phyloP scores from a whole-genome alignment of 208 protist genomes.

The Acanthamoeba castellanii region DNA sequence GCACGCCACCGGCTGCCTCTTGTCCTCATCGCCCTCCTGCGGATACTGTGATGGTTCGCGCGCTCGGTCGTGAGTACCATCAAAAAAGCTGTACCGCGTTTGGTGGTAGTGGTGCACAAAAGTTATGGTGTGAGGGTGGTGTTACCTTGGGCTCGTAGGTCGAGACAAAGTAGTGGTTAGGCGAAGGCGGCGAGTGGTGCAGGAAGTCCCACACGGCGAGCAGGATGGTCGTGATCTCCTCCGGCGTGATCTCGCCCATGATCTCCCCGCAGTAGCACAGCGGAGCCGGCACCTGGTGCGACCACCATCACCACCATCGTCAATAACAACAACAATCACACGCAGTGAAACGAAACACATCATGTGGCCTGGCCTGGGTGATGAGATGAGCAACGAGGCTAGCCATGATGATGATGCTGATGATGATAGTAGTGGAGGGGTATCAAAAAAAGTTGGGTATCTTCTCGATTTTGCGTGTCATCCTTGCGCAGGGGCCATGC shows the following conservation, averaged over 20 bases:
- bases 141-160: not conserved
- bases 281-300: not conserved
- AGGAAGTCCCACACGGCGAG: conserved; percentile 10
- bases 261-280: not conserved
- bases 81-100: not conserved
- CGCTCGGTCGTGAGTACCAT: not conserved
- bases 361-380: too few species aligned
- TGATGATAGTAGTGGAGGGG: not conserved
- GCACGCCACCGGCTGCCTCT: not conserved
- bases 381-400: too few species aligned
- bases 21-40: not conserved
- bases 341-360: too few species aligned
- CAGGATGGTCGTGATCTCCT: conserved; percentile 2
- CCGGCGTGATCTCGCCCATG: not conserved
- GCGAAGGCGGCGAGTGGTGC: not conserved
- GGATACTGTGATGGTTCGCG: not conserved
- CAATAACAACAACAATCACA: too few species aligned
- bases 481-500: conserved; percentile 34
- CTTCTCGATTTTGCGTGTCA: conserved; percentile 37
- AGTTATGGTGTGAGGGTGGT: not conserved
- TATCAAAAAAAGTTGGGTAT: not conserved
- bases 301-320: too few species aligned
- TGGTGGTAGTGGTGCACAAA: not conserved
- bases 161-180: not conserved
- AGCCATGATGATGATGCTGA: not conserved